These are phyloP conservation scores for Ascodesmis nigricans DNA, from an alignment of 495 filamentous ascomycete species.

Conservation along the genomic window DNA sequence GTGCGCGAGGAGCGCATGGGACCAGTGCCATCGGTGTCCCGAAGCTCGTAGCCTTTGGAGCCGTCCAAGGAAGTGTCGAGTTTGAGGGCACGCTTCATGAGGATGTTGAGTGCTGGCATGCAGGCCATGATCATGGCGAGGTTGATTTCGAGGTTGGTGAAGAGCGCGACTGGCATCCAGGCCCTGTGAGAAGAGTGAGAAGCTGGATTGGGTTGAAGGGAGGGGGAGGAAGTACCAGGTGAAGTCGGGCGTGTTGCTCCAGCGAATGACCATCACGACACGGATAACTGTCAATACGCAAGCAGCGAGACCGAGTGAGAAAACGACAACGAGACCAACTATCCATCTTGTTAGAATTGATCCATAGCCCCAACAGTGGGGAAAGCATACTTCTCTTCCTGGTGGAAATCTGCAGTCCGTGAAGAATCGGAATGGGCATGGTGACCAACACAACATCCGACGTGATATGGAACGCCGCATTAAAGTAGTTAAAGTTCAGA, in stretches of 20 bases:
- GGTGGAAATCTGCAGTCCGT: conserved; percentile 4
- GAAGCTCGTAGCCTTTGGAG: conserved; percentile 1
- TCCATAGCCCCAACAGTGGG: too few relatives aligned
- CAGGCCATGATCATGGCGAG: conserved; percentile 1
- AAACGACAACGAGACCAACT: conserved; percentile 3
- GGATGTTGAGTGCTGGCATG: background rate
- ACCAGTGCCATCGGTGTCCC: too few relatives aligned
- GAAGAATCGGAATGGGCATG: conserved; percentile 9
- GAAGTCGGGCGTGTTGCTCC: conserved; percentile 3
- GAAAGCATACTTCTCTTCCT: conserved; percentile 11
- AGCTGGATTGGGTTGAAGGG: background rate
- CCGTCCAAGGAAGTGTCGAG: background rate
- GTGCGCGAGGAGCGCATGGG: too few relatives aligned
- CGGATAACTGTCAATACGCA: conserved; percentile 1
- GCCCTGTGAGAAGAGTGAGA: background rate
- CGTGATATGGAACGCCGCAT: conserved; percentile 6
- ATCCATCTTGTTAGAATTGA: too few relatives aligned
- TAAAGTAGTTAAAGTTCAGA: conserved; percentile 5
- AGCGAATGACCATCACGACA: conserved; percentile 1
- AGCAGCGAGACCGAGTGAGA: conserved; percentile 1
- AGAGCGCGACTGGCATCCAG: conserved; percentile 1
- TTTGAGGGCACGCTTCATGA: conserved; percentile 1
- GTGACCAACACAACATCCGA: conserved; percentile 9
- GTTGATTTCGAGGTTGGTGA: conserved; percentile 5
- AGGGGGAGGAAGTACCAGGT: conserved; percentile 1